Evolutionary conservation across 2,329 filamentous ascomycete genomes (phyloP), one percentile per base, ranked within the genome.

Genomic region (Pyrenophora teres): DNA sequence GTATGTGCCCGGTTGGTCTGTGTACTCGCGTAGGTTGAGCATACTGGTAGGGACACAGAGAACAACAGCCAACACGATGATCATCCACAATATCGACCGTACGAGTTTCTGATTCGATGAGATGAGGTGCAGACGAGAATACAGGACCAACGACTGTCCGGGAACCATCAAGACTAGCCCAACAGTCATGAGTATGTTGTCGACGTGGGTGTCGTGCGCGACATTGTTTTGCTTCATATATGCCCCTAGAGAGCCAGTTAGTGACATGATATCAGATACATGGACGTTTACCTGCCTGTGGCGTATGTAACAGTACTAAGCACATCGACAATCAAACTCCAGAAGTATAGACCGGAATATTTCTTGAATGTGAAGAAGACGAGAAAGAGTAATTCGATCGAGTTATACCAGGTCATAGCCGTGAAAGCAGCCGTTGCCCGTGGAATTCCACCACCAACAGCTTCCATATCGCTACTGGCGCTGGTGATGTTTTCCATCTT

Each of bases 111-210:
- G 39, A 40, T 39, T 52, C 13, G 27, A 47, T 23, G 43, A 47
- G 19, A 62, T 49, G 15, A 62, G 48, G 30, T 62, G 55, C 1
- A 62, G 32, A 3, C 84, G 77, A 1, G 83, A 85, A 69, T 83
- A 87, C 0, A 87, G 72, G 1, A 87, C 83, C 15, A 85, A 53
- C 0, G 78, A 78, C 61, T 85, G 82, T 0, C 83, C 84, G 0
- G 83, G 84, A 0, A 86, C 80, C 81, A 86, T 84, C 2, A 71
- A 59, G 62, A 80, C 79, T 79, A 83, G 80, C 9, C 81, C 82
- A 71, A 77, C 2, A 0, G 42, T 46, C 12, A 80, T 64, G 3
- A 80, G 59, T 4, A 74, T 73, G 3, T 77, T 71, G 41, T 50
- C 45, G 18, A 54, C 8, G 7, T 25, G 12, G 13, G 39, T 18